These are phyloP conservation scores for Scheffersomyces spartinae DNA, from an alignment of 805 yeast species.

Conservation along the genomic window DNA sequence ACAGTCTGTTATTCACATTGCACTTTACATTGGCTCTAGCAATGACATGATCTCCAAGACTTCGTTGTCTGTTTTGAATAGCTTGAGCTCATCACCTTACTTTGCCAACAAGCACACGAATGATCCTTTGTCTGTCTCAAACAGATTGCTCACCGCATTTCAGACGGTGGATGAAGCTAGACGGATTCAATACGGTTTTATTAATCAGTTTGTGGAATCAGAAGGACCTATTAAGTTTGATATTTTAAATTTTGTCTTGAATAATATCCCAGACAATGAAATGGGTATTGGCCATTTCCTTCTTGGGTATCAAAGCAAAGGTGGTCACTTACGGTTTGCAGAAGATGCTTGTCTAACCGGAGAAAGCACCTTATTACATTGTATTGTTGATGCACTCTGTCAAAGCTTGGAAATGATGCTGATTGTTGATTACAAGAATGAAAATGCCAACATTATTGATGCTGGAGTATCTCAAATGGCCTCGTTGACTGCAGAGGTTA, in stretches of 20 bases:
- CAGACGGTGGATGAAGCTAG: conserved; percentile 71
- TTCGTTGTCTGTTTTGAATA: conserved; percentile 42
- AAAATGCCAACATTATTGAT: conserved; percentile 27
- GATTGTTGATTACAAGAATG: conserved; percentile 21
- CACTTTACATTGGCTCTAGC: conserved; percentile 58
- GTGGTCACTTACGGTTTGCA: too few relatives aligned
- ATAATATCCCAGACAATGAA: conserved; percentile 31
- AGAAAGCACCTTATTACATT: conserved; percentile 41
- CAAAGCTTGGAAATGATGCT: conserved; percentile 33
- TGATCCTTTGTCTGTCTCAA: conserved; percentile 30
- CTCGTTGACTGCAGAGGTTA: conserved; percentile 44
- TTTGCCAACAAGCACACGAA: conserved; percentile 21
- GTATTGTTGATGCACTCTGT: conserved; percentile 39
- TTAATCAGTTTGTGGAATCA: conserved; percentile 48
- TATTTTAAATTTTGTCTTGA: conserved; percentile 45
- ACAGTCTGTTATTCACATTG: conserved; percentile 62
- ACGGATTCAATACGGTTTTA: conserved; percentile 61
- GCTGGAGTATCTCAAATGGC: conserved; percentile 48
- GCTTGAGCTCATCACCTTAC: conserved; percentile 36
- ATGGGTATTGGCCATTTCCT: conserved; percentile 62
- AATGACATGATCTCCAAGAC: conserved; percentile 38
- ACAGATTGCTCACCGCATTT: conserved; percentile 57
- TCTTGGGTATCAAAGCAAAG: conserved; percentile 54
- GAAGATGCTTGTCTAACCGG: too few relatives aligned
- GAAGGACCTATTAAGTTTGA: conserved; percentile 39